Evolutionary conservation across 495 filamentous ascomycete species (phyloP), one percentile per base, ranked within the genome.

Genomic region (Wilcoxina mikolae): DNA sequence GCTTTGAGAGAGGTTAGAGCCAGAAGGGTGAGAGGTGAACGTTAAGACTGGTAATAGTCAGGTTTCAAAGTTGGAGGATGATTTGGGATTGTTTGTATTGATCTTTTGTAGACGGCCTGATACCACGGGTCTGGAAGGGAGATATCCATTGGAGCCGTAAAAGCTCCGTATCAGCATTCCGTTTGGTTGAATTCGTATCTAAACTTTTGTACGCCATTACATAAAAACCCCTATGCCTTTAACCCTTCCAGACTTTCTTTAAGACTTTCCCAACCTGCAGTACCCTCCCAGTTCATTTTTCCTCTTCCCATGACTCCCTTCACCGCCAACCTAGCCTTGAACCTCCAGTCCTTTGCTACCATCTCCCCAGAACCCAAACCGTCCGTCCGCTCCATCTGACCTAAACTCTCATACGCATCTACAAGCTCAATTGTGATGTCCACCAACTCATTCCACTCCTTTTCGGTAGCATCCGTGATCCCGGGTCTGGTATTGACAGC

Each of bases 1-100:
- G 93, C 91, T 22, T 72, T 98, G 60, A 81, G 84, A 41, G 91
- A 98, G 71, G 90, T 96, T 25, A 91, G 94, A 70, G 82, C 80
- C 57, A 75, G 91, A 48, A 77, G 91, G 41, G 71, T 95, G 60
- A 81, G 82, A 28, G 86, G 89, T 15, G 76, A 88, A 64, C 74
- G 89, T 61, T 91, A 71, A 61, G 20, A 15, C 47, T 17, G 51
- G 35, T 5, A 15, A 39, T 39, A 5, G 35, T 39, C 4, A 39
- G 35, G 12, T 18, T 24, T 43, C 22, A 10, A 4, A 5, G 35
- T 39, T 39, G 15, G 35, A 15, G 35, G 35, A 15, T 12, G 35
- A 15, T 39, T 15, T 39, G 35, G 15, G 35, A 39, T 15, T 39
- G 15, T 39, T 12, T 15, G 35, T 18, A 39, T 39, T 39, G 35